Base-by-base conservation (phyloP, 257 asterid species). In the Penstemon newberryi region DNA sequence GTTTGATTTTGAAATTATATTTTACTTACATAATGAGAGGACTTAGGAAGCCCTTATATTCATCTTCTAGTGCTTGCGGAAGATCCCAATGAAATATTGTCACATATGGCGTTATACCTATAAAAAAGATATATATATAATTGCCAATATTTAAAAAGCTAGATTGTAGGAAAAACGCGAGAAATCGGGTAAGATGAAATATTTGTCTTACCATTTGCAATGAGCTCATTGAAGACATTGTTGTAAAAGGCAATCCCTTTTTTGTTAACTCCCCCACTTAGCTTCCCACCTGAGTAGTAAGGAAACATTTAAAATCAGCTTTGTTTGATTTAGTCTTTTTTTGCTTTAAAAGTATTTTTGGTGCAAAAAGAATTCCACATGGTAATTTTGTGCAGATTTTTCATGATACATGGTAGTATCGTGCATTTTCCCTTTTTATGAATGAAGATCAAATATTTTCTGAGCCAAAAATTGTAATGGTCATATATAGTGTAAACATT, bases 31-130 rank as follows among this genome's bases (percentile, higher is more conserved):
- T 70, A 45, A 89, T 71, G 15, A 7, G 68, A 41, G 67, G 81
- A 33, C 85, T 89, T n/a, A 81, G 70, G 44, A 89, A 91, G 59
- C 97, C 94, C 57, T 25, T 75, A 43, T 91, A 91, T 37, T 90
- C 90, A 60, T 84, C 91, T 49, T 90, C 87, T 41, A 88, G 72
- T 19, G 86, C 87, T 80, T 90, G 94, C 6, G 97, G 96, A 43
- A 81, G 69, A 81, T 90, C 96, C 94, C 92, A 88, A 40, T 90
- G 97, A 52, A 73, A 83, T 10, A 90, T 53, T 49, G 94, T 83
- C 60, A 82, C 95, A 7, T 69, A 67, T 63, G 97, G 97, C 6
- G 71, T 67, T 37, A 88, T 71, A 8, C 93, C 97, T 85, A 44
- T 12, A 33, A 15, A 7, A 10, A 51, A 33, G 8, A 54, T n/a